phyloP scores from a whole-genome alignment of 805 yeast genomes.

The Zygosaccharomyces pseudorouxii region DNA sequence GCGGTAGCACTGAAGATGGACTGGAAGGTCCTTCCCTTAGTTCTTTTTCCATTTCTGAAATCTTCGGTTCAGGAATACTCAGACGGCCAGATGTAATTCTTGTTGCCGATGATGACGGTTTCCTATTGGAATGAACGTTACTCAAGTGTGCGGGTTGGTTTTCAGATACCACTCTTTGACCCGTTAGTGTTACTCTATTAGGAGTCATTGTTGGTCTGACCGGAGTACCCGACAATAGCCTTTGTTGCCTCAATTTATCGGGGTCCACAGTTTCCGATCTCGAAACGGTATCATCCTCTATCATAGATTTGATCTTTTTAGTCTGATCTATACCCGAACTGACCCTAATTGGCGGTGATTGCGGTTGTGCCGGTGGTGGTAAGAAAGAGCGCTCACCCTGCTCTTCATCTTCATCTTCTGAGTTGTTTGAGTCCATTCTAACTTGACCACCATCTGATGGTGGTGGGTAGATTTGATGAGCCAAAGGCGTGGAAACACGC shows the following conservation, averaged over 20 bases:
- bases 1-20: conserved; percentile 33
- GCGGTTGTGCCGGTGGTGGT: conserved; percentile 38
- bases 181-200: conserved; percentile 25
- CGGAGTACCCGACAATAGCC: conserved; percentile 34
- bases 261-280: conserved; percentile 38
- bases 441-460: conserved; percentile 9
- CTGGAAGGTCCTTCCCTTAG: conserved; percentile 39
- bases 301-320: conserved; percentile 30
- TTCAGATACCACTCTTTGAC: conserved; percentile 32
- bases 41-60: conserved; percentile 39
- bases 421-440: conserved; percentile 24
- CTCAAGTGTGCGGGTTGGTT: conserved; percentile 15
- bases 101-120: conserved; percentile 20
- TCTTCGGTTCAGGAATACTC: conserved; percentile 41
- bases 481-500: conserved; percentile 39
- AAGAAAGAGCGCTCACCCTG: conserved; percentile 32
- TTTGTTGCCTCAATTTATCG: conserved; percentile 35
- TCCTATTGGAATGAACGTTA: conserved; percentile 14
- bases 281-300: conserved; percentile 37
- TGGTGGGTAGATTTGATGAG: conserved; percentile 40
- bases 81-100: conserved; percentile 44
- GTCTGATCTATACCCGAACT: conserved; percentile 34
- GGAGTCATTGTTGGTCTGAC: conserved; percentile 24
- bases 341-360: conserved; percentile 37
- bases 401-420: conserved; percentile 33